Evolutionary conservation across 208 protist species (phyloP), one percentile per base, ranked within the genome.

Genomic region (Wallacemonas collosoma): DNA sequence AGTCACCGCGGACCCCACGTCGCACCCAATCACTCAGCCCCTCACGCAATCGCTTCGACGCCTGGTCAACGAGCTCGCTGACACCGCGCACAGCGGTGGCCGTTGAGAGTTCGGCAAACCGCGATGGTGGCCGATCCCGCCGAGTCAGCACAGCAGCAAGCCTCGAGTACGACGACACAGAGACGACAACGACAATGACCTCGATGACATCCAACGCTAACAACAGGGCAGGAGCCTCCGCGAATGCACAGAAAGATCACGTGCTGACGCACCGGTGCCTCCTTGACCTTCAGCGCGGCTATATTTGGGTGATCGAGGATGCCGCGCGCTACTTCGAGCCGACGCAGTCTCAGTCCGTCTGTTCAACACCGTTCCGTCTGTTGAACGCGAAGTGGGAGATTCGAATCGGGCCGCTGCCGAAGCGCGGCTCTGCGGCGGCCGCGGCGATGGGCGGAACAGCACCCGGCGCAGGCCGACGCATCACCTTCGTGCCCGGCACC

Each of bases 321-420:
- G 86, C 85, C 15, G 77, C 77, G 38, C 45, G 53, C 2, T 85
- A 85, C 76, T 94, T 94, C 60, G 76, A 79, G 39, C 79, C 80
- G 1, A 79, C 76, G 1, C 89, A 94, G 68, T 69, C 72, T 3
- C 80, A 79, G 58, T 79, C 84, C 7, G 85, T 94, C 9, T 92
- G 86, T 70, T 90, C 84, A 14, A 79, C 77, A 1, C 55, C 80
- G 5, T 94, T 94, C 64, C 66, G 68, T 9, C 68, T 94, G 3
- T 64, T 86, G 2, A 85, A 81, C n/a, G 58, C 71, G 43, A n/a
- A 77, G 45, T 94, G 89, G 87, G 86, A 94, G 72, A 55, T 94
- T 40, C 84, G 89, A 40, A 87, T 94, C 41, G 82, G 73, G 2
- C 70, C 81, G 15, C 58, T 85, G 60, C 82, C 78, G 3, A 2